A percentile compares a stretch with the other conserved stretches of the same genome.
These are phyloP conservation scores for Ascochyta clinopodiicola DNA, from an alignment of 2,329 filamentous ascomycete genomes.

Conservation along the genomic window DNA sequence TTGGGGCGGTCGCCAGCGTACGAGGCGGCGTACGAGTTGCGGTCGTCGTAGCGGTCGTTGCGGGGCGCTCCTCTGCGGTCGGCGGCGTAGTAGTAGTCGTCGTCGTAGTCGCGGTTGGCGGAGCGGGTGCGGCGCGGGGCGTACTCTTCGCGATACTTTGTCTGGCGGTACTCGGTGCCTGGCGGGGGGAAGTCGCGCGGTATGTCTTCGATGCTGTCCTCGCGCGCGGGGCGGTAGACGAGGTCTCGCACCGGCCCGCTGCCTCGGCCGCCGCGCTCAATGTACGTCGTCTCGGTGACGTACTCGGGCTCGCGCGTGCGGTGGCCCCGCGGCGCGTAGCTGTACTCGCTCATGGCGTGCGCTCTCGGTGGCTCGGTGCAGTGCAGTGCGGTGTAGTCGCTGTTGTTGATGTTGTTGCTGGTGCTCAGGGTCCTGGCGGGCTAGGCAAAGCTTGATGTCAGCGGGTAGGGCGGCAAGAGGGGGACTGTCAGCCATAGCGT, in stretches of 20 bases:
- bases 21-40: conserved; percentile 55
- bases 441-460: conserved; percentile 27
- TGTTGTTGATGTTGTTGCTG: neutral
- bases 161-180: conserved; percentile 55
- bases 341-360: conserved; percentile 57
- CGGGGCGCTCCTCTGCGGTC: conserved; percentile 14
- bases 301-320: conserved; percentile 59
- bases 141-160: conserved; percentile 57
- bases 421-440: conserved; percentile 21
- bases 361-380: neutral
- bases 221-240: conserved; percentile 62
- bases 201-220: conserved; percentile 86
- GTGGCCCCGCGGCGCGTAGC: conserved; percentile 55
- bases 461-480: conserved; percentile 9
- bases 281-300: conserved; percentile 59
- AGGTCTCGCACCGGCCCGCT: conserved; percentile 54
- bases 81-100: conserved; percentile 55
- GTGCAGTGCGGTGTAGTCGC: conserved; percentile 6
- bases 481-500: conserved; percentile 16
- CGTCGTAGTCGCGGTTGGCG: conserved; percentile 66
- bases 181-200: conserved; percentile 83
- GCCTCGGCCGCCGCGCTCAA: conserved; percentile 56
- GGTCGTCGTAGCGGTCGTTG: conserved; percentile 48
- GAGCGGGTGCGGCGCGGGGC: conserved; percentile 67
- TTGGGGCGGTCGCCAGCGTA: conserved; percentile 50